Evolutionary conservation across 371 early-diverging fungal species (phyloP), one percentile per base, ranked within the genome.

Genomic region (Circinella minor): DNA sequence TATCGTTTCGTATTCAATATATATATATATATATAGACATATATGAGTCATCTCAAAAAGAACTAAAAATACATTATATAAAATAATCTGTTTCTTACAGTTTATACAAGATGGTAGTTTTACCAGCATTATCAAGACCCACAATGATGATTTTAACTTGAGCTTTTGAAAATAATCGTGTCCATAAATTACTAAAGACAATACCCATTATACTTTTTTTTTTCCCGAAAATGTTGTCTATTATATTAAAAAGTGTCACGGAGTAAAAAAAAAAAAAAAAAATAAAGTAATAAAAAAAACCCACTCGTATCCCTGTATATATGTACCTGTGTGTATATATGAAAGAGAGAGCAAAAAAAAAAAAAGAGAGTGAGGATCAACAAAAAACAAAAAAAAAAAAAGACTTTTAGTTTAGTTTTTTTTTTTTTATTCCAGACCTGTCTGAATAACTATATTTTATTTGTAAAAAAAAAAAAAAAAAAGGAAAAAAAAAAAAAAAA

Each of bases 61-160:
- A 57, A 46, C 3, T 46, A 18, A 14, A 47, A 20, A 46, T 38
- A 14, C 27, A 38, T 11, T 4, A 62, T 9, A 20, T 15, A 8
- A 10, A 13, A 20, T 20, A 10, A 8, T n/a, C n/a, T 51, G 69
- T 14, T 11, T 54, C 81, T 66, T 76, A 81, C 83, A 83, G 83
- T 75, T 90, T 90, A 77, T 90, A 91, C 18, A 91, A 76, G 69
- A 90, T 89, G 75, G 91, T 95, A 62, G 96, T 97, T 83, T 98
- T 98, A 62, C 97, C 98, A 15, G 97, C 95, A 72, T 94, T 95
- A 75, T 97, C 97, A 64, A 96, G 85, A 5, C 98, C 97, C 27
- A 97, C 90, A 85, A 96, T 94, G 67, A 96, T 87, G 69, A 97
- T 90, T 73, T 94, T 94, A 79, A 96, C 89, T 80, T 95, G 93